Evolutionary conservation across 441 rosid species (phyloP).

Genomic region (Erodium trifolium): DNA sequence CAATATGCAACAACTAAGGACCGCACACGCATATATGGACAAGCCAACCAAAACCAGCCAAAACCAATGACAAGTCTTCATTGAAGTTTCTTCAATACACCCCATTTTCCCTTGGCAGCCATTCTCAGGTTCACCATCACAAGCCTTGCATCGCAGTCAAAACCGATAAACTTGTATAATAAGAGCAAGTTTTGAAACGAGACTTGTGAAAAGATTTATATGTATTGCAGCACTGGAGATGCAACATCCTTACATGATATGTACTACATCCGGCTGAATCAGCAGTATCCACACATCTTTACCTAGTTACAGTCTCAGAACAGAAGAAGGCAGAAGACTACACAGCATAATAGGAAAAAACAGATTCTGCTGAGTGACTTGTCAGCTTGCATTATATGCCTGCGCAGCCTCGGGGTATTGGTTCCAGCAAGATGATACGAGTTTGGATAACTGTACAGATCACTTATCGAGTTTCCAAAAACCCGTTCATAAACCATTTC

Average conservation of each 20-base stretch:
- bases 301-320: conserved; percentile 28
- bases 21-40: no score
- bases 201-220: neutral
- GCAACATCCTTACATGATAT: conserved; percentile 10
- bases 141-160: no score
- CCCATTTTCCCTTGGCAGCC: no score
- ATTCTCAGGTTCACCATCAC: no score
- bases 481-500: conserved; percentile 55
- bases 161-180: no score
- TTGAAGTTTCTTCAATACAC: no score
- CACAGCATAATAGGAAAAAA: conserved; percentile 58
- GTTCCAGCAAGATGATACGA: conserved; percentile 44
- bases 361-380: conserved; percentile 61
- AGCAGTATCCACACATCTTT: neutral
- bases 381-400: conserved; percentile 62
- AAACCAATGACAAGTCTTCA: no score
- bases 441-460: conserved; percentile 37
- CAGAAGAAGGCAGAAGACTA: conserved; percentile 46
- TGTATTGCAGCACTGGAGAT: conserved; percentile 1
- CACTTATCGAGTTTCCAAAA: conserved; percentile 41
- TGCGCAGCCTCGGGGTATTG: conserved; percentile 56
- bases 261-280: conserved; percentile 14
- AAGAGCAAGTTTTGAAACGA: no score
- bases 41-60: no score
- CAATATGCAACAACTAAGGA: no score